A percentile compares a stretch with the other conserved stretches of the same genome.
phyloP scores from a whole-genome alignment of 352 stramenopile genomes.

The Achlya hypogyna region DNA sequence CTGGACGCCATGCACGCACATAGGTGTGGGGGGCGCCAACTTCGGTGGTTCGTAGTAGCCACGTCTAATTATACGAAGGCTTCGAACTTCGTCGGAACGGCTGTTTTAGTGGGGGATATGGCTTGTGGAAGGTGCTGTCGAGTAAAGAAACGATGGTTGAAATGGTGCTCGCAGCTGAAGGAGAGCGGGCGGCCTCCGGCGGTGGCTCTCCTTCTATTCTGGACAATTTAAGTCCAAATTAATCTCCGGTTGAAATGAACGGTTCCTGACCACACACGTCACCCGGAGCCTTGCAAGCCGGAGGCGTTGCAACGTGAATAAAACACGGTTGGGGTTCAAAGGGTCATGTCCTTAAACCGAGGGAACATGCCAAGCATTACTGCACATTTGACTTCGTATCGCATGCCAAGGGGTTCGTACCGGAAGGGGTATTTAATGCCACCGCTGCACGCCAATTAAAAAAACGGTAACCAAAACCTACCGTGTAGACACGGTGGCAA shows the following conservation, averaged over 20 bases:
- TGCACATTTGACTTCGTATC: too few relatives aligned
- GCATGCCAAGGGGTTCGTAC: too few relatives aligned
- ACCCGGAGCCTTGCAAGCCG: not conserved
- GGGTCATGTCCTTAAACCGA: conserved; percentile 1
- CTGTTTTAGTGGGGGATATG: too few relatives aligned
- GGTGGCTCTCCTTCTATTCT: not conserved
- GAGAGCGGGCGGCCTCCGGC: not conserved
- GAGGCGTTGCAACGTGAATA: not conserved
- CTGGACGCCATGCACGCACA: not conserved
- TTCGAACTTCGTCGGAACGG: not conserved
- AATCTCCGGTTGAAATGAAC: not conserved
- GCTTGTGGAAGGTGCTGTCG: too few relatives aligned
- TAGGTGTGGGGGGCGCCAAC: too few relatives aligned
- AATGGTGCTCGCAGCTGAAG: not conserved
- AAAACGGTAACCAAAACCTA: not conserved
- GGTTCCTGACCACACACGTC: conserved; percentile 4
- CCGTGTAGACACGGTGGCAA: conserved; percentile 3
- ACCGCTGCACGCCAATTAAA: not conserved
- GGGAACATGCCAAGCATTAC: not conserved
- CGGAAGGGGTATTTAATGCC: too few relatives aligned
- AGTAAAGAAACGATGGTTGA: not conserved
- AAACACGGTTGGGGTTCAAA: not conserved
- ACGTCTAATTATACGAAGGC: not conserved
- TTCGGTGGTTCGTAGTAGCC: not conserved
- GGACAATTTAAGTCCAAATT: conserved; percentile 11